Base-by-base conservation (phyloP, 495 filamentous ascomycete genomes). In the Penicillium subrubescens region DNA sequence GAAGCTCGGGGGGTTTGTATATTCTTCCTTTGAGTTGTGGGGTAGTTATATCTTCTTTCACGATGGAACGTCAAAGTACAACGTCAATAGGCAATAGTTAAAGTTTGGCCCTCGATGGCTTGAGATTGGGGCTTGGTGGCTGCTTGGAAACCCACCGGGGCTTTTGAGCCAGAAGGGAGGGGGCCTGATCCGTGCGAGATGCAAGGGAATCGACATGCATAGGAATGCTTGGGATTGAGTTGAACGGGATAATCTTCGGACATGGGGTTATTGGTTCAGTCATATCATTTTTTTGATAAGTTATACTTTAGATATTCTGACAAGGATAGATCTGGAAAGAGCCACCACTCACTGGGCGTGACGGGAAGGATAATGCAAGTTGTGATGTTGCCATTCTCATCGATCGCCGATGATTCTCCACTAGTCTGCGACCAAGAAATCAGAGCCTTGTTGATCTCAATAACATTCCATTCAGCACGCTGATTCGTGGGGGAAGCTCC, bases 171-270 rank as follows among this genome's bases (percentile, higher is more conserved):
- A 33, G 31, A 54, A 34, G 57, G 43, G 25, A 31, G 33, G 21
- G 62, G 41, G 50, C 33, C 50, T 29, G 31, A 60, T 62, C 57
- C 60, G 64, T 61, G 57, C 54, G 53, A 59, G 62, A 48, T 48
- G 67, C 59, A 72, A 72, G 70, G 70, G 67, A 65, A 54, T 63
- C 27, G 51, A 35, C 41, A 67, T 69, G 52, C 51, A 62, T 34
- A 48, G 19, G 44, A 48, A 48, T 48, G 44, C 44, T 48, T 48
- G 19, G 44, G 19, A 21, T 23, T 48, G 21, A 48, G 8, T 48
- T 48, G 19, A 21, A 48, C 7, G 8, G 44, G 8, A 25, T 8
- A 48, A 2, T 48, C 44, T 8, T 48, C 44, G 8, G 19, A 48
- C 0, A 23, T 21, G 3, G 12, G 25, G 8, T 11, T 25, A 23